These are phyloP conservation scores for Xanthoceras sorbifolium DNA, from an alignment of 345 rosid species.

Conservation along the genomic window DNA sequence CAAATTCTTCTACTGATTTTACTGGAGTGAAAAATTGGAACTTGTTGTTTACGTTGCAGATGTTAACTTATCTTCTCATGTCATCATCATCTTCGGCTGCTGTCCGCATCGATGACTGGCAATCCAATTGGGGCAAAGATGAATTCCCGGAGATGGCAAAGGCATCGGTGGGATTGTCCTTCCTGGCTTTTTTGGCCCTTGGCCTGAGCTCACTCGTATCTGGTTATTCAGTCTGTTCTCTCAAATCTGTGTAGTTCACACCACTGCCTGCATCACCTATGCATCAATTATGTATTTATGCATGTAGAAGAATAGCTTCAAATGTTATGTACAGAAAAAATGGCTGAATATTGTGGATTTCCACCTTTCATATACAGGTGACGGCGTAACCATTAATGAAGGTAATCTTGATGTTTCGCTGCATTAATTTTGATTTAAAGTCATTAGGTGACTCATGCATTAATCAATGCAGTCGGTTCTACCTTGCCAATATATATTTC, in stretches of 20 bases:
- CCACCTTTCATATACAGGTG: too few relatives aligned
- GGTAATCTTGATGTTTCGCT: too few relatives aligned
- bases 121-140: conserved; percentile 79
- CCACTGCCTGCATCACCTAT: not conserved
- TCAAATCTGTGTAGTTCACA: conserved; percentile 33
- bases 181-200: conserved; percentile 65
- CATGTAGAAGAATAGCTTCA: not conserved
- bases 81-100: conserved; percentile 88
- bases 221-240: conserved; percentile 62
- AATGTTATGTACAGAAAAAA: conserved; percentile 13
- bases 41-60: conserved; percentile 38
- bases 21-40: conserved; percentile 9
- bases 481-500: too few relatives aligned
- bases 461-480: too few relatives aligned
- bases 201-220: conserved; percentile 71
- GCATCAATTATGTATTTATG: not conserved
- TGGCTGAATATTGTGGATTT: too few relatives aligned
- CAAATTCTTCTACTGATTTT: not conserved
- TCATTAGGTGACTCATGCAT: too few relatives aligned
- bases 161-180: conserved; percentile 65
- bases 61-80: conserved; percentile 75
- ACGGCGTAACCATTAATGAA: too few relatives aligned
- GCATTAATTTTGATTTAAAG: too few relatives aligned
- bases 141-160: conserved; percentile 81
- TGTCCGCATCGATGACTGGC: conserved; percentile 82